Base-by-base conservation (phyloP, 805 yeast species). In the Wickerhamomyces hampshirensis region DNA sequence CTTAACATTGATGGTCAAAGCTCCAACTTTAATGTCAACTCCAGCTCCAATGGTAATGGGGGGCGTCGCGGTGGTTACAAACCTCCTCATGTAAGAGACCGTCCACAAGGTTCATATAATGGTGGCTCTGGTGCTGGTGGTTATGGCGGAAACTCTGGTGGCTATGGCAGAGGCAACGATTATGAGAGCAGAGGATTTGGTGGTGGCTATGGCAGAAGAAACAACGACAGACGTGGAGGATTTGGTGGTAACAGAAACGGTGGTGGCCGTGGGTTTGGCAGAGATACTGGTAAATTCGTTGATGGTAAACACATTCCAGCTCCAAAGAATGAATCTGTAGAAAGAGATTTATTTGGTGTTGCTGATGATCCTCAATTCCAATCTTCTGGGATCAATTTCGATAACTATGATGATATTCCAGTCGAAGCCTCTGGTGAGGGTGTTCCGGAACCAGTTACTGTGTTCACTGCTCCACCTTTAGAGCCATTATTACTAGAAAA, bases 321-420 rank as follows among this genome's bases (percentile, higher is more conserved):
- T 43, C 73, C 79, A 38, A 71, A 66, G 47, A 83, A 84, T 63
- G 77, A 75, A 53, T 68, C 69, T 40, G 55, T 80, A 48, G 98
- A 93, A 68, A 52, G 71, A 39, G 88, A 86, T 56, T 70, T 93
- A 44, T 94, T 84, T 53, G 98, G 99, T 55, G 95, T 80, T 55
- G 59, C 68, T 23, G 68, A 65, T 28, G 73, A 70, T 44, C 73
- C 87, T 52, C 56, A 60, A 27, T 78, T 80, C 69, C 96, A 85
- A 71, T 80, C 94, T 35, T 84, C 96, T 26, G 99, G 99, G 74
- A 93, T 93, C 68, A 93, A 93, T 71, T 93, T 93, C 58, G 99
- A 94, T 65, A 88, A 86, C 72, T 93, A 93, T 66, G 99, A 93
- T 62, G 98, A 94, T 42, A 93, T 93, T 47, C 98, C 98, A 43